These are phyloP conservation scores for Glycine soja DNA, from an alignment of 306 rosid genomes.

Conservation along the genomic window DNA sequence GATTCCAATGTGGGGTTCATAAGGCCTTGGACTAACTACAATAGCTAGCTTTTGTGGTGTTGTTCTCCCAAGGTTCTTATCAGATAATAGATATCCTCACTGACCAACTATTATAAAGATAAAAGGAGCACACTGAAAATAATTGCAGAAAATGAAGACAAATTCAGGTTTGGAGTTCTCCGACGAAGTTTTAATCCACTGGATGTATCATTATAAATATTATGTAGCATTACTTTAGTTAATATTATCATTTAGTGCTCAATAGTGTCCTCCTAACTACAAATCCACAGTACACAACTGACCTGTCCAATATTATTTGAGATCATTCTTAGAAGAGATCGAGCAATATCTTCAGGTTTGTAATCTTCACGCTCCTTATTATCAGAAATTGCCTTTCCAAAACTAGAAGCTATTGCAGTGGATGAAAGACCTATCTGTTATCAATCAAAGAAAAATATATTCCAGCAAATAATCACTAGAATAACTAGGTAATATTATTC, in stretches of 20 bases:
- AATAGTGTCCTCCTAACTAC: too few relatives aligned
- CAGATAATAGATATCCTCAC: background rate
- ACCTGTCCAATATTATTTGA: slow-evolving; percentile 98
- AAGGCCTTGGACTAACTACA: too few relatives aligned
- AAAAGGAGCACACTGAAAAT: slow-evolving; percentile 2
- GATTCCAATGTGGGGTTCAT: too few relatives aligned
- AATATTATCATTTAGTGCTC: too few relatives aligned
- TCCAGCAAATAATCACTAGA: slow-evolving; percentile 41
- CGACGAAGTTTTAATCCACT: background rate
- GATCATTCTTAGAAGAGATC: slow-evolving; percentile 92
- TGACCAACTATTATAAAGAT: slow-evolving; percentile 20
- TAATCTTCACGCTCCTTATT: slow-evolving; percentile 77
- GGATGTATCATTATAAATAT: slow-evolving; percentile 13
- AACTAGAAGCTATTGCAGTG: slow-evolving; percentile 95
- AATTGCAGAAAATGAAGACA: slow-evolving; percentile 2
- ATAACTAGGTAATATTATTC: slow-evolving; percentile 20
- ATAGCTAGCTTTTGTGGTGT: too few relatives aligned
- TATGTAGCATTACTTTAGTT: too few relatives aligned
- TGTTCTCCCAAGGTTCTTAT: too few relatives aligned
- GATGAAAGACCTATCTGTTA: slow-evolving; percentile 87
- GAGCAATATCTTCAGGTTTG: slow-evolving; percentile 88
- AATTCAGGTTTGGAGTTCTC: background rate
- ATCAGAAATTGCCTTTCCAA: slow-evolving; percentile 90
- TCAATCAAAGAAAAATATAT: slow-evolving; percentile 37
- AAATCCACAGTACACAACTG: background rate